Evolutionary conservation across 2,329 filamentous ascomycete species (phyloP), one percentile per base, ranked within the genome.

Genomic region (Gnomoniopsis sp.): DNA sequence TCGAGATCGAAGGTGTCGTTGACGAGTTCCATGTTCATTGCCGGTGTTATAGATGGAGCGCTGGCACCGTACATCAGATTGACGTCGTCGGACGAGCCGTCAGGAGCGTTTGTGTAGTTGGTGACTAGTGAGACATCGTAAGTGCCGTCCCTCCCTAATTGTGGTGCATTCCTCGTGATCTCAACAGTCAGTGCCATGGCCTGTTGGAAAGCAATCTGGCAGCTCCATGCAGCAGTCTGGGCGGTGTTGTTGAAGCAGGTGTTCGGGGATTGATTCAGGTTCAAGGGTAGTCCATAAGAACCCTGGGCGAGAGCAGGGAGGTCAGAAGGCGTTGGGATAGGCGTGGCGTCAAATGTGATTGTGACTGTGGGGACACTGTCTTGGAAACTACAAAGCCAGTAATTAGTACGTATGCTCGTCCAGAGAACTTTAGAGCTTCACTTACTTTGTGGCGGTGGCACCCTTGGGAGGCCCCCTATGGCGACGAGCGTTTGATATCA

Each of bases 171-270:
- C 63, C 66, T 66, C 21, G 60, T 63, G 19, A 85, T 70, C 1
- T 72, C 70, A 71, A 84, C 70, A 3, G 58, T 61, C 62, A 72
- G 55, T 12, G 63, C 62, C 1, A 73, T 69, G 53, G 79, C 78
- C 48, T 76, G 72, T 6, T 72, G 72, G 49, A 75, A 74, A 1
- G 75, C 72, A 33, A 88, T 75, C 14, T 82, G 76, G 68, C 88
- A 90, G 59, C 77, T 82, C 88, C 88, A 90, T 1, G 86, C 82
- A 52, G 77, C 70, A n/a, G 76, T 73, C 64, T 86, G 80, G 0
- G 70, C 75, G 0, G 78, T 74, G 57, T 87, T 77, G 34, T 77
- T 76, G 60, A 90, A 77, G 67, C 88, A 90, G 0, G 77, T 75
- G 44, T 75, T 78, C 17, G 83, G 79, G 2, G 75, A 74, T 55